Conservation (phyloP, 1,284 basidiomycete species). For the Sporisorium scitamineum region DNA sequence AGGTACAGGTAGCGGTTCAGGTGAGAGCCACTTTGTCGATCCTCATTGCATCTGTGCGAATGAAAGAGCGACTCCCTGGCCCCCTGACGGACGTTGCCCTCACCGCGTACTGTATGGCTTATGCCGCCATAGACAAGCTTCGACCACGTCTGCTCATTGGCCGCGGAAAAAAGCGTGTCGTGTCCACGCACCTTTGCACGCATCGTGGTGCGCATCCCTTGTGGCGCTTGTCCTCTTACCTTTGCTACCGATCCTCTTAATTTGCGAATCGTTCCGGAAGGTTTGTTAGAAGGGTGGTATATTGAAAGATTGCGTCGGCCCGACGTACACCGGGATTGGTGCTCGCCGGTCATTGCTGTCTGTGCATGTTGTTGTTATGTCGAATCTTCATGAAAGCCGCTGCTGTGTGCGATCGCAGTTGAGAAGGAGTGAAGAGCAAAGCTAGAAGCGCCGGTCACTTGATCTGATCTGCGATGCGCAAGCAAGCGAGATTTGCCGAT, state of each 20-base stretch:
- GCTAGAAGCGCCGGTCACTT: too few species aligned
- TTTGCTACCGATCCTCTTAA: neutral
- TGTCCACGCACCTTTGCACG: too few species aligned
- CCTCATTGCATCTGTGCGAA: neutral
- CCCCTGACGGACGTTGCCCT: too few species aligned
- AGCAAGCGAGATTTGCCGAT: neutral
- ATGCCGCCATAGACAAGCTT: neutral
- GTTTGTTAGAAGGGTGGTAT: neutral
- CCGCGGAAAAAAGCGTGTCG: neutral
- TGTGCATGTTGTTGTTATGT: too few species aligned
- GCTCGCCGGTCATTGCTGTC: neutral
- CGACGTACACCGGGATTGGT: neutral
- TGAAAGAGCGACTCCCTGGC: too few species aligned
- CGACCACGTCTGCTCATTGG: neutral
- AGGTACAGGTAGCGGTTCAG: too few species aligned
- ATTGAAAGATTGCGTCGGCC: neutral
- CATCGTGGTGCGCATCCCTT: too few species aligned
- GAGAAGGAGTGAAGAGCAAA: too few species aligned
- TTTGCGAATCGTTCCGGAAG: neutral
- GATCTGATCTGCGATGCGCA: too few species aligned
- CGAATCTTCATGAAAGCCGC: neutral
- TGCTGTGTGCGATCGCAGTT: neutral
- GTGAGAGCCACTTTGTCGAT: slow-evolving; percentile 7
- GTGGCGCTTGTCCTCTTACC: slow-evolving; percentile 1
- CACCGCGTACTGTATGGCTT: neutral